Evolutionary conservation across 768 basidiomycete species (phyloP), one percentile per base, ranked within the genome.

Genomic region (Kwoniella bestiolae): DNA sequence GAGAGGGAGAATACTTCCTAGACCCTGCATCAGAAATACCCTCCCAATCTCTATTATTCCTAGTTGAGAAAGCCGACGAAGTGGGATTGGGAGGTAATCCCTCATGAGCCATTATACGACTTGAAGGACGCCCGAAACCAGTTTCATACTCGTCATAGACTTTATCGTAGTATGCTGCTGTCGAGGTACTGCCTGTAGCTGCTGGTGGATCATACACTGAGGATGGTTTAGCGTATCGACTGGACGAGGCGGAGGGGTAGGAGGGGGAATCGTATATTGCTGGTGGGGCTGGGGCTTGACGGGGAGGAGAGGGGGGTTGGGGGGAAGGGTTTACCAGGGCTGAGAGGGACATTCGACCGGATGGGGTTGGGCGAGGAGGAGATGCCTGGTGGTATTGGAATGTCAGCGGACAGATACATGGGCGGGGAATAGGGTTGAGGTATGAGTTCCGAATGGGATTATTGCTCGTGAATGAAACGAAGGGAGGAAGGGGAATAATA

Each of bases 291-390:
- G 38, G 65, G 3, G n/a, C 56, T 66, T 29, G 53, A 45, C n/a
- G 68, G 68, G 11, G 65, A 63, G n/a, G n/a, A n/a, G n/a, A 21
- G 31, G 25, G 18, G 66, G 69, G 23, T 55, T 32, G n/a, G n/a
- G n/a, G n/a, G n/a, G 76, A 74, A 5, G 74, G 72, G 58, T 78
- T 78, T 25, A 78, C 76, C 0, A 78, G 66, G 3, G 74, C 72
- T 3, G 76, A 78, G 25, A 78, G 63, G 21, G 76, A 52, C 76
- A 78, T 78, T 11, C 76, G 65, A 28, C 68, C 67, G 0, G 72
- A 63, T 1, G 74, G 64, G 18, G 65, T 62, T 5, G 64, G 65
- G 5, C 49, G 56, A 21, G 56, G 56, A 29, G 66, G 56, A 28
- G 66, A 63, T 28, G 26, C 56, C 41, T 45, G 35, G 38, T 14